Base-by-base conservation (phyloP, 306 rosid species). In the Mucuna pruriens region DNA sequence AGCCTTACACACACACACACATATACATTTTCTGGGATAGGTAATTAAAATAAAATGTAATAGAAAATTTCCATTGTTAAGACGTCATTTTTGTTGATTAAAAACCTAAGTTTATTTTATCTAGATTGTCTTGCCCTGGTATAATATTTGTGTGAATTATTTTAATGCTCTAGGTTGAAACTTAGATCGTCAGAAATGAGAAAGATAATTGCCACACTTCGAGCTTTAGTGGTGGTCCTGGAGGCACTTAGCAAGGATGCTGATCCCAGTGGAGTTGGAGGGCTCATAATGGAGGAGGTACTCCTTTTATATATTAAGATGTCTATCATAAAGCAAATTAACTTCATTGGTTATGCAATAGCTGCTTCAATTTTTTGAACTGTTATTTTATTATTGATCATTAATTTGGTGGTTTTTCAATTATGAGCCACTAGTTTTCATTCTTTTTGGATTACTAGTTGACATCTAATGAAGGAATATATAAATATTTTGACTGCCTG, bases 171-270 rank as follows among this genome's bases (percentile, higher is more conserved):
- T 78, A 74, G 92, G 83, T 76, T 87, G 83, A 86, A 82, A 62
- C 82, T 85, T 63, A 87, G 89, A 84, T 87, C 91, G 9, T 80
- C 88, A 6, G 90, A 88, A 80, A 90, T 90, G 88, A 95, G 79
- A 89, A 95, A 72, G 82, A 89, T 87, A 61, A 85, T 95, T 77
- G 95, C 98, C 49, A 95, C 88, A 61, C 68, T 90, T 73, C 91
- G 89, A 78, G 99, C 97, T 71, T 88, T 95, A 72, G 92, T 93
- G 85, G 97, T 93, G 90, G 99, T 93, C 81, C 89, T 95, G 97
- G 97, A 95, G 86, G 92, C 86, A 25, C 94, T 91, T 78, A 93
- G 91, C 82, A 79, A 87, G 78, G 93, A 87, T 83, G 99, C 96
- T 58, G 97, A 89, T 88, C 96, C 98, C 34, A 74, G 29, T 36